These are phyloP conservation scores for Apiotrichum gamsii DNA, from an alignment of 1,284 basidiomycete species.

Conservation along the genomic window DNA sequence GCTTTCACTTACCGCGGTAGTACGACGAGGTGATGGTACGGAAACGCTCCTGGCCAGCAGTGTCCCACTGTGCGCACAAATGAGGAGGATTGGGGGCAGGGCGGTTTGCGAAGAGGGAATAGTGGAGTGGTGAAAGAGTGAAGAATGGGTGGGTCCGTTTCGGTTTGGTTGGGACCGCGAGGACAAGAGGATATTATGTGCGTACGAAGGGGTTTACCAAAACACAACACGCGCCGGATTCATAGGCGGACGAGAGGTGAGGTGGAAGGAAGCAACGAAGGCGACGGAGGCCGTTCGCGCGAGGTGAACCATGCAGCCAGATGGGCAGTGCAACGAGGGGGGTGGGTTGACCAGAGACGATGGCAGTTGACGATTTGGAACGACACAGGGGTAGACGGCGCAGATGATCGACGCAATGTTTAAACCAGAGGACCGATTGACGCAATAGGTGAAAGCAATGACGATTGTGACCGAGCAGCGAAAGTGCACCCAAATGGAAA, in stretches of 20 bases:
- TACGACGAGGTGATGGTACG: conserved; percentile 95
- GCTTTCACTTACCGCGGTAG: conserved; percentile 57
- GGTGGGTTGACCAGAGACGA: not conserved
- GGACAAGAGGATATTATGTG: conserved; percentile 7
- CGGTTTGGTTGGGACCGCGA: not conserved
- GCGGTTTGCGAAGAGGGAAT: conserved; percentile 12
- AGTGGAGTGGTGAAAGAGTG: conserved; percentile 11
- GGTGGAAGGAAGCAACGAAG: too few relatives aligned
- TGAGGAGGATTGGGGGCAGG: conserved; percentile 13
- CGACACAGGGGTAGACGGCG: too few relatives aligned
- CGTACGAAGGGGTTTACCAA: conserved; percentile 16
- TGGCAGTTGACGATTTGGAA: conserved; percentile 3
- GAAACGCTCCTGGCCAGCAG: conserved; percentile 96
- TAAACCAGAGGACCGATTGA: not conserved
- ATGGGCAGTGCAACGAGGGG: not conserved
- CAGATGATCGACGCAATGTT: not conserved
- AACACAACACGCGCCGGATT: conserved; percentile 24
- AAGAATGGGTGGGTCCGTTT: not conserved
- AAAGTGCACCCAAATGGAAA: not conserved
- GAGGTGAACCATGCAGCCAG: not conserved
- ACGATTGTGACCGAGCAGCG: not conserved
- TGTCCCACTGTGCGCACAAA: conserved; percentile 71
- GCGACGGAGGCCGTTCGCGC: not conserved
- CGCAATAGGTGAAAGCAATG: not conserved
- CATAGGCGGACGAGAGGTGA: conserved; percentile 21